phyloP scores from a whole-genome alignment of 768 basidiomycete species.

The Kondoa subrosea region DNA sequence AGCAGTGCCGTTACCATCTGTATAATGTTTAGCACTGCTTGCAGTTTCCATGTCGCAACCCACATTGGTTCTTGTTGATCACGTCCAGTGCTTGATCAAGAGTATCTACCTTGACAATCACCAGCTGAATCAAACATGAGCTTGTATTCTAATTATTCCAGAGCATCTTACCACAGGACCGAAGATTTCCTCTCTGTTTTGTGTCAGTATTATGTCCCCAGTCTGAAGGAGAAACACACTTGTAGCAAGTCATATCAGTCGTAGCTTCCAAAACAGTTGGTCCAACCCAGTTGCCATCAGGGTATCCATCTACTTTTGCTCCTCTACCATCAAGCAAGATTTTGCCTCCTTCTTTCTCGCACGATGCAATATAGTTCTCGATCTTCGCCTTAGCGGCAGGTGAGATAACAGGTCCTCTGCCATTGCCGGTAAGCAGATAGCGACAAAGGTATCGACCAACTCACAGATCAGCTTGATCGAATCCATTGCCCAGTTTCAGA shows the following conservation, averaged over 20 bases:
- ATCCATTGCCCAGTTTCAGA: constrained; percentile 74
- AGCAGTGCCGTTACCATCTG: constrained; percentile 65
- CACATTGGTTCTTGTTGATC: constrained; percentile 76
- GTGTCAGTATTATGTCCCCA: not conserved
- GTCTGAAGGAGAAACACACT: constrained; percentile 39
- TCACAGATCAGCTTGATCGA: constrained; percentile 67
- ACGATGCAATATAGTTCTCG: constrained; percentile 47
- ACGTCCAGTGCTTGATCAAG: constrained; percentile 78
- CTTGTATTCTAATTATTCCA: too few species aligned
- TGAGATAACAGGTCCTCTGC: constrained; percentile 42
- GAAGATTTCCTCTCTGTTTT: constrained; percentile 72
- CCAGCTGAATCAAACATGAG: too few species aligned
- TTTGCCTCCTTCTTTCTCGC: constrained; percentile 54
- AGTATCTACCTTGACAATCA: constrained; percentile 58
- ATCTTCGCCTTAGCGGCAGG: constrained; percentile 66
- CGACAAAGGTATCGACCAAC: constrained; percentile 33
- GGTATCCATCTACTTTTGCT: constrained; percentile 51
- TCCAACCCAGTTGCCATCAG: constrained; percentile 82
- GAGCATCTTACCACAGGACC: too few species aligned
- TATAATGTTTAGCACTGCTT: too few species aligned
- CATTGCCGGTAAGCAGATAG: not conserved
- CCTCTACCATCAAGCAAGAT: constrained; percentile 73
- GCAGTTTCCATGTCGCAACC: too few species aligned
- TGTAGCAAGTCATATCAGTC: constrained; percentile 72
- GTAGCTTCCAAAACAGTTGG: constrained; percentile 73